Evolutionary conservation across 2,329 filamentous ascomycete genomes (phyloP).

Genomic region (Colletotrichum liaoningense): DNA sequence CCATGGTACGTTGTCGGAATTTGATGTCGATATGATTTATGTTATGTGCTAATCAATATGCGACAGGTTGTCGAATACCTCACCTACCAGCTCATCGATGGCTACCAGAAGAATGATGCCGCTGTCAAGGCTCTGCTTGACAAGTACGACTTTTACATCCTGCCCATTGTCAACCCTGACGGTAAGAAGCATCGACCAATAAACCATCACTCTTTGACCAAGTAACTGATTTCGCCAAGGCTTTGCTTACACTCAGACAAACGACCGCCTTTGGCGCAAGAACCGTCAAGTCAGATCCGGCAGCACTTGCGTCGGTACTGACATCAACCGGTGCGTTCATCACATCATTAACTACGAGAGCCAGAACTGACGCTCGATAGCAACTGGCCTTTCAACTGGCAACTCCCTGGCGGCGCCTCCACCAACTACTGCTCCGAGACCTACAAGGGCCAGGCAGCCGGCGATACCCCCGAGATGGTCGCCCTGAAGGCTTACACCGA

Average conservation of each 20-base stretch:
- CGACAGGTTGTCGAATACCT: conserved; percentile 61
- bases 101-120: conserved; percentile 52
- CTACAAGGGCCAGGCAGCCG: conserved; percentile 56
- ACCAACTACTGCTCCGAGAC: conserved; percentile 62
- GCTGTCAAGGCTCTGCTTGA: conserved; percentile 61
- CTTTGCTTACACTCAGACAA: conserved; percentile 68
- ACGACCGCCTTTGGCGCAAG: conserved; percentile 71
- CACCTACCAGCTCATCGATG: conserved; percentile 58
- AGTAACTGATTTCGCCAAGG: conserved; percentile 47
- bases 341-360: neutral
- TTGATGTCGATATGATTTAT: neutral
- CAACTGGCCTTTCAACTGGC: conserved; percentile 70
- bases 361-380: neutral
- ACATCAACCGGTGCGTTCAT: conserved; percentile 61
- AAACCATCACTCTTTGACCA: neutral
- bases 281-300: conserved; percentile 59
- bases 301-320: conserved; percentile 60
- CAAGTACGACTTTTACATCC: conserved; percentile 74
- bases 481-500: conserved; percentile 55
- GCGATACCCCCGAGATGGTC: conserved; percentile 63
- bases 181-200: conserved; percentile 48
- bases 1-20: conserved; percentile 52
- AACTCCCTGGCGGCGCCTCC: conserved; percentile 59
- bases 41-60: neutral
- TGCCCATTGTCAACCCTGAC: conserved; percentile 72